Evolutionary conservation across 2,329 filamentous ascomycete species (phyloP).

Genomic region (Botrytis paeoniae): DNA sequence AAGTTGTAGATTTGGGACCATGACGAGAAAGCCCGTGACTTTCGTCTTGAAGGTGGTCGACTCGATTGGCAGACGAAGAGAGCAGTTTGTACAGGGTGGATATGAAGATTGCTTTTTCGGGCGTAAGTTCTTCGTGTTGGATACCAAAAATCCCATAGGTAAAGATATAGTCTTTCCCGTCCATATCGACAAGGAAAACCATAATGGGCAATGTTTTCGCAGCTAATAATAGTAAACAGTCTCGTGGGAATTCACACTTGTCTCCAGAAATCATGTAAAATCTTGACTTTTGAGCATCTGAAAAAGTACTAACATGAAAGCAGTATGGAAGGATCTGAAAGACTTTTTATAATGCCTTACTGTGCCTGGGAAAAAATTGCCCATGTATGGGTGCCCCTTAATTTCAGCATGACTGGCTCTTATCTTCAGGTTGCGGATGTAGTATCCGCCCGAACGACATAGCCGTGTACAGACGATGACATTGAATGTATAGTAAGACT

Average conservation of each 20-base stretch:
- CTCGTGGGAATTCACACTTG: background rate
- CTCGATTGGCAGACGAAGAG: conserved; percentile 22
- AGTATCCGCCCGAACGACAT: background rate
- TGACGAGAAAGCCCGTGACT: conserved; percentile 18
- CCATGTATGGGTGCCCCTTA: background rate
- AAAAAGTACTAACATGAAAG: background rate
- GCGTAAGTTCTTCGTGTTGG: conserved; percentile 22
- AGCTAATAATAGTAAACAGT: background rate
- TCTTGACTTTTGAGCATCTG: background rate
- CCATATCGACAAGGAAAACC: conserved; percentile 24
- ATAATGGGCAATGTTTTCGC: conserved; percentile 16
- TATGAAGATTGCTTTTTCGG: conserved; percentile 17
- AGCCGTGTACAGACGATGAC: background rate
- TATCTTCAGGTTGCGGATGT: background rate
- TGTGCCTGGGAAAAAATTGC: background rate
- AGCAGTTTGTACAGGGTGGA: conserved; percentile 21
- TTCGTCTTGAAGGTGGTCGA: conserved; percentile 23
- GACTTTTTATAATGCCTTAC: background rate
- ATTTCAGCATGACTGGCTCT: background rate
- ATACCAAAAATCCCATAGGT: conserved; percentile 25
- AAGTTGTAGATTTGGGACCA: conserved; percentile 16
- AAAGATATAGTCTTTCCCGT: conserved; percentile 21
- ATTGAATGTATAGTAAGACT: background rate
- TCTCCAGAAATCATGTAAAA: background rate
- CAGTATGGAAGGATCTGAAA: background rate